Base-by-base conservation (phyloP, 371 early-diverging fungal genomes). In the Choanephora cucurbitarum region DNA sequence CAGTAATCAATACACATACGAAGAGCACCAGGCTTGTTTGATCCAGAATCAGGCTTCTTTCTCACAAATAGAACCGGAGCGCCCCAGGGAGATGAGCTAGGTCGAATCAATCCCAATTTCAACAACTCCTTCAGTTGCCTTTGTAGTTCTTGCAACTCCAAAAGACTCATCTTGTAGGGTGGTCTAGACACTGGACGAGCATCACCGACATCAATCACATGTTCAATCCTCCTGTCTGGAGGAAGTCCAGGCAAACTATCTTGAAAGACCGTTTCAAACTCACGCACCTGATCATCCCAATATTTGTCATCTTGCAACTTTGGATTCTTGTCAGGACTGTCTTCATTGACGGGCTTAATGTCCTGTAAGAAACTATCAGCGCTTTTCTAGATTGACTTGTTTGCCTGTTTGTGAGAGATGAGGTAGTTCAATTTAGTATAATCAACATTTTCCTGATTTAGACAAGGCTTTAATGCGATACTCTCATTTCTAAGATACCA, bases 1-100 rank as follows among this genome's bases (percentile, higher is more conserved):
- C 60, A 37, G 18, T 66, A 72, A 34, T 72, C 62, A 10, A 68
- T 46, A 39, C 72, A 80, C 43, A 81, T 52, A 0, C 75, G 67
- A 22, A 81, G 15, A 1, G 58, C 19, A 1, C 84, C 82, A 33
- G 82, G 43, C 33, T 43, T 43, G 33, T 31, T 28, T 1, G 54
- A 42, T 13, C 28, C 32, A 8, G 18, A 28, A 9, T 42, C 24
- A 0, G 31, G 44, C 24, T 57, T 67, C 58, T 86, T 81, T 28
- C 57, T 56, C 0, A 73, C 70, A 54, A 82, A 71, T 21, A 80
- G 40, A 0, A 72, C 50, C 2, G 81, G 81, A 1, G 70, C 49
- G 2, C 58, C 53, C 64, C 60, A 66, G 8, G 68, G 60, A 13
- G 60, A 56, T 1, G 37, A 45, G 0, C 50, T 48, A 18, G 63